Conservation (phyloP, 192 early-diverging fungal genomes). For the Powellomyces hirtus region DNA sequence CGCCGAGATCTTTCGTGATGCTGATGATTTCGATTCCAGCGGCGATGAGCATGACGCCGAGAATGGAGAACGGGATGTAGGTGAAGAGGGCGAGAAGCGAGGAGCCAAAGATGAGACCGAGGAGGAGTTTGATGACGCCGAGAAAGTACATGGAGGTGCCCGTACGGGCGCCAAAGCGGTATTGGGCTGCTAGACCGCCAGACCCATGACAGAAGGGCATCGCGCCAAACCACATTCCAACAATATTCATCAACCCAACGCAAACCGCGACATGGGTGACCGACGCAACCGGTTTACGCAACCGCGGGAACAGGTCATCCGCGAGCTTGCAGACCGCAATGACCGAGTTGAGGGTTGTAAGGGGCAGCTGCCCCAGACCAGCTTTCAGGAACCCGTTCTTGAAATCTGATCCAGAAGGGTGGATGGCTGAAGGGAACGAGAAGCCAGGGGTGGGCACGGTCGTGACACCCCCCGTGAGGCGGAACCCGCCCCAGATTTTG, state of each 20-base stretch:
- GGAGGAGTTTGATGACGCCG: conserved; percentile 71
- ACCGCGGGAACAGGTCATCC: conserved; percentile 75
- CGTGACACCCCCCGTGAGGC: neutral
- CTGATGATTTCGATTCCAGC: conserved; percentile 73
- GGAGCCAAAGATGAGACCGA: conserved; percentile 81
- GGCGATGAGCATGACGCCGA: conserved; percentile 87
- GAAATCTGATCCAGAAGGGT: conserved; percentile 66
- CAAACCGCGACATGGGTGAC: conserved; percentile 48
- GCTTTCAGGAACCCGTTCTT: conserved; percentile 73
- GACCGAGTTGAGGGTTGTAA: conserved; percentile 80
- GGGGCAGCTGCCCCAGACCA: conserved; percentile 81
- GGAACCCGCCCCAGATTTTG: conserved; percentile 9
- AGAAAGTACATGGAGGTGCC: conserved; percentile 76
- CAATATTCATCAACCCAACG: conserved; percentile 78
- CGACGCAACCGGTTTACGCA: conserved; percentile 22
- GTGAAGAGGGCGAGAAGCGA: conserved; percentile 71
- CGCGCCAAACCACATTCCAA: conserved; percentile 76
- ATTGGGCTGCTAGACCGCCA: conserved; percentile 92
- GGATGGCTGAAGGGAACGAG: conserved; percentile 42
- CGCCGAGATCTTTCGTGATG: conserved; percentile 49
- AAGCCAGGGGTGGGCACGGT: conserved; percentile 27
- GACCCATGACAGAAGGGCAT: conserved; percentile 76
- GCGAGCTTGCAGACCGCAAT: conserved; percentile 74
- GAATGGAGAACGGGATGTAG: conserved; percentile 70
- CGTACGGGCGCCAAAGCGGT: conserved; percentile 87